Conservation (phyloP, 2,329 filamentous ascomycete species). For the Juglanconis oblonga region DNA sequence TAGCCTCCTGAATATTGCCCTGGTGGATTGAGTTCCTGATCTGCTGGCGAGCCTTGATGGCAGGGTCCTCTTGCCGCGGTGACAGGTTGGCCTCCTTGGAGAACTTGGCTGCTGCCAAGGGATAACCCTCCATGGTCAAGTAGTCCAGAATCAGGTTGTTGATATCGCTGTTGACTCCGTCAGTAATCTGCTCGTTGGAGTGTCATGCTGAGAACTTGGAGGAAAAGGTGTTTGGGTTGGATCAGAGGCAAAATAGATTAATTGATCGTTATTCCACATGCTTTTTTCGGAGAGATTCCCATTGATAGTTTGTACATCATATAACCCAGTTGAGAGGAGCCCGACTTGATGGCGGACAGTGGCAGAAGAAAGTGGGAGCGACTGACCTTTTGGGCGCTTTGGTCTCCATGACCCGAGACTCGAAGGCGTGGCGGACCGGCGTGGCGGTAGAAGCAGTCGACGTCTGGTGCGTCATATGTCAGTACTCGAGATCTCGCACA, state of each 20-base stretch:
- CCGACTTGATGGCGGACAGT: constrained; percentile 16
- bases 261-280: constrained; percentile 74
- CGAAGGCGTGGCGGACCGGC: constrained; percentile 70
- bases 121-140: constrained; percentile 91
- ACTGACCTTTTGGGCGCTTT: constrained; percentile 88
- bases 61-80: constrained; percentile 67
- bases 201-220: constrained; percentile 2
- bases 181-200: constrained; percentile 12
- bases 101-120: constrained; percentile 88
- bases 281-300: constrained; percentile 99
- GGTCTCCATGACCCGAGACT: constrained; percentile 76
- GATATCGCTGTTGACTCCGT: constrained; percentile 67
- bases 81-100: constrained; percentile 88
- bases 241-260: constrained; percentile 71
- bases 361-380: constrained; percentile 16
- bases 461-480: constrained; percentile 41
- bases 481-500: constrained; percentile 8
- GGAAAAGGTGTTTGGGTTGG: constrained; percentile 44
- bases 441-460: constrained; percentile 73
- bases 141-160: constrained; percentile 96
- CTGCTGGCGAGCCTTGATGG: constrained; percentile 73
- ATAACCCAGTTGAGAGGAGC: constrained; percentile 30
- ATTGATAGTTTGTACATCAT: constrained; percentile 85
- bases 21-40: constrained; percentile 83
- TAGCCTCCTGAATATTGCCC: constrained; percentile 81